phyloP scores from a whole-genome alignment of 805 yeast species.

The Candida sakaeoensis region DNA sequence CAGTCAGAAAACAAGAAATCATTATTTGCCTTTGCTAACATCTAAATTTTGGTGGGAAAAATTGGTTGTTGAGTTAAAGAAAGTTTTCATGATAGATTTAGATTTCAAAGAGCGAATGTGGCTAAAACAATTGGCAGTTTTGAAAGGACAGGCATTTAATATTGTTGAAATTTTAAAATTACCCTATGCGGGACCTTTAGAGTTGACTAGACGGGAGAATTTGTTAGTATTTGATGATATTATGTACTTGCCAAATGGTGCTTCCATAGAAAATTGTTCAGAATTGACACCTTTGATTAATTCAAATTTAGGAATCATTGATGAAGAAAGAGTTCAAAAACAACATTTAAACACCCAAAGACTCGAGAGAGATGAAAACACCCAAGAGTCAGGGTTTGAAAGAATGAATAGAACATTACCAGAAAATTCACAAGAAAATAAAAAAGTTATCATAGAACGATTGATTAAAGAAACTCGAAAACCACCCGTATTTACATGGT shows the following conservation, averaged over 20 bases:
- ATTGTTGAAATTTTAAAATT: constrained; percentile 62
- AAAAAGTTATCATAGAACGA: constrained; percentile 55
- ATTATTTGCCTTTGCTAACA: constrained; percentile 55
- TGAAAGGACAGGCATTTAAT: constrained; percentile 77
- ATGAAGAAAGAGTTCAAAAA: constrained; percentile 5
- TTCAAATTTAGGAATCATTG: constrained; percentile 3
- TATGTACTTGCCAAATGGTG: constrained; percentile 49
- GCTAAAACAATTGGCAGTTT: constrained; percentile 61
- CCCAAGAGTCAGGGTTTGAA: constrained; percentile 10
- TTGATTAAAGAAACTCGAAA: constrained; percentile 50
- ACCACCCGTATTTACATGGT: constrained; percentile 70
- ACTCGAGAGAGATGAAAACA: background rate
- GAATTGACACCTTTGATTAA: constrained; percentile 10
- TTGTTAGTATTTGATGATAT: constrained; percentile 58
- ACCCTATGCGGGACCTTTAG: constrained; percentile 62
- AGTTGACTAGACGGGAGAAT: constrained; percentile 56
- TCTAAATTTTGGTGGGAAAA: constrained; percentile 72
- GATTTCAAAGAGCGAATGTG: constrained; percentile 68
- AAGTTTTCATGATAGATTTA: constrained; percentile 50
- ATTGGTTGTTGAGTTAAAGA: constrained; percentile 43
- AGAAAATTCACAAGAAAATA: background rate
- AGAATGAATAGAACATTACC: constrained; percentile 16
- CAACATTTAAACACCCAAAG: background rate
- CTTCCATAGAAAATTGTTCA: background rate
- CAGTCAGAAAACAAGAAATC: constrained; percentile 49